Evolutionary conservation across 352 stramenopile species (phyloP).

Genomic region (Aphanomyces invadans): DNA sequence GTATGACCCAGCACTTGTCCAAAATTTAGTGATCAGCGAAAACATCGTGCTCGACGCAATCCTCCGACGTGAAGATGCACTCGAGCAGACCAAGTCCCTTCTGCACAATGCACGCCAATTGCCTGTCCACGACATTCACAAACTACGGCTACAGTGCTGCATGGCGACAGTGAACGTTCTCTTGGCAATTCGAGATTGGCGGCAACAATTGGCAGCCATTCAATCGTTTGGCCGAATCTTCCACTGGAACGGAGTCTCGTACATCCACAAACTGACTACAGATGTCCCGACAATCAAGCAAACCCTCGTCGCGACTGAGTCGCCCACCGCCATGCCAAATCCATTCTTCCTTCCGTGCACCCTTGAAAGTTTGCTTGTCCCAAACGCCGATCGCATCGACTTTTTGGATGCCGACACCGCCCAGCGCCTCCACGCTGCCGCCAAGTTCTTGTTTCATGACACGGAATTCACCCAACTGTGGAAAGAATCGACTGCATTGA

Average conservation of each 20-base stretch:
- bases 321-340: background rate
- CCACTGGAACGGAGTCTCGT: background rate
- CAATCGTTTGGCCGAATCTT: background rate
- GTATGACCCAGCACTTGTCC: background rate
- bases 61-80: background rate
- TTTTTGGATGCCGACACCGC: background rate
- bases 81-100: background rate
- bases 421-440: background rate
- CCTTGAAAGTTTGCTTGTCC: background rate
- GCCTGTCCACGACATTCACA: background rate
- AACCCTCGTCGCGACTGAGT: background rate
- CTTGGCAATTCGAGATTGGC: slow-evolving; percentile 10
- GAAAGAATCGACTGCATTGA: background rate
- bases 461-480: background rate
- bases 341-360: slow-evolving; percentile 5
- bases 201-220: background rate
- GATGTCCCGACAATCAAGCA: background rate
- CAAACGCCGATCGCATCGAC: background rate
- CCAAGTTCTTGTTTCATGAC: background rate
- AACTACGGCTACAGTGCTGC: background rate
- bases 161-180: background rate
- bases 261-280: background rate
- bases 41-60: background rate
- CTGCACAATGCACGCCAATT: background rate
- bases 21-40: background rate